Evolutionary conservation across 2,329 filamentous ascomycete genomes (phyloP), one percentile per base, ranked within the genome.

Genomic region (Neofusicoccum cordaticola): DNA sequence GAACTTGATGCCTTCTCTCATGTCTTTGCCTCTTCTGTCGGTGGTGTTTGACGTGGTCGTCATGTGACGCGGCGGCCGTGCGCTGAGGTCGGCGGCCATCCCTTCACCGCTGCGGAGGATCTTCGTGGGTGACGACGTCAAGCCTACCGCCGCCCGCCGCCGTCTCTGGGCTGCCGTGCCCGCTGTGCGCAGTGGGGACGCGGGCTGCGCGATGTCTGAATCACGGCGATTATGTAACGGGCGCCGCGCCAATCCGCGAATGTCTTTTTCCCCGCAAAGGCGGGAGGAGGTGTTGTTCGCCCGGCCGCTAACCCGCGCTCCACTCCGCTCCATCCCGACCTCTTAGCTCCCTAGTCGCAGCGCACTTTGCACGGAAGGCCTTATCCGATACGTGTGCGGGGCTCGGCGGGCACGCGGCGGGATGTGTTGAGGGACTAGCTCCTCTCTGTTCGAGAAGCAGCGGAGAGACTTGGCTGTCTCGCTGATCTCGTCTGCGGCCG

Each of bases 1-100:
- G 72, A 74, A 75, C 68, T 66, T 67, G 67, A 67, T 64, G 56
- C 41, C 56, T 47, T 60, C 31, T 47, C 31, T 37, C 19, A 37
- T 42, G 5, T 37, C 47, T 22, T 47, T 31, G 27, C 56, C 56
- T 37, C 6, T 22, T 60, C 9, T 37, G 42, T 45, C 27, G 27
- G 47, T 60, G 42, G 56, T 35, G 22, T 19, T 13, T 60, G 53
- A 58, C 53, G 53, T 45, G 53, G 53, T 58, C 22, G 42, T 60
- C 56, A 60, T 60, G 56, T 60, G 56, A 60, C 17, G 11, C 39
- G 8, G 53, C 39, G 44, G 27, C 27, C 53, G 53, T 44, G 53
- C 53, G 27, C 15, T 8, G 7, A 13, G 7, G 15, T 35, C 41
- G 31, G 17, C 15, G 27, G 27, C 27, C 42, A 47, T 60, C 41